Percentiles rank a stretch among this genome's conserved stretches.
These are phyloP conservation scores for Daldinia sp. DNA, from an alignment of 2,329 filamentous ascomycete species.

Conservation along the genomic window DNA sequence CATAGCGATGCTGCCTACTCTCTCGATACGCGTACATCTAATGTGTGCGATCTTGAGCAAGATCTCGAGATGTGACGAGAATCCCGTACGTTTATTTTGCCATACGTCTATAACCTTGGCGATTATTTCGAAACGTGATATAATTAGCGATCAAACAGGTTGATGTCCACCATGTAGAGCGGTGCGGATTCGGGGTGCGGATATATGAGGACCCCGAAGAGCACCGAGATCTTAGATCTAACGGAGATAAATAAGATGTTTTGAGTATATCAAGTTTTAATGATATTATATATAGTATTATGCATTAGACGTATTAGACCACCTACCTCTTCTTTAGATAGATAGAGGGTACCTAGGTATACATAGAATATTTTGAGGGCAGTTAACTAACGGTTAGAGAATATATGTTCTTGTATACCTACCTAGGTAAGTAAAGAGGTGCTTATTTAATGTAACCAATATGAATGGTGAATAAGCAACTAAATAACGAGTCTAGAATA, in stretches of 20 bases:
- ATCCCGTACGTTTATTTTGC: not conserved
- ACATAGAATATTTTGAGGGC: too few species aligned
- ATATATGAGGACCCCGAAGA: constrained; percentile 13
- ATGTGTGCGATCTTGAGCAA: not conserved
- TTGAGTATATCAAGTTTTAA: not conserved
- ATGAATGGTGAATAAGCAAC: too few species aligned
- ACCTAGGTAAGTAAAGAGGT: too few species aligned
- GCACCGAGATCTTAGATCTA: not conserved
- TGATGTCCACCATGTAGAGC: not conserved
- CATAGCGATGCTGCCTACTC: too few species aligned
- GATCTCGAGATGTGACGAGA: not conserved
- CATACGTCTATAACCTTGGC: not conserved
- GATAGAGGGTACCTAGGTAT: too few species aligned
- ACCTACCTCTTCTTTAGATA: too few species aligned
- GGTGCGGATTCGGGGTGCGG: constrained; percentile 13
- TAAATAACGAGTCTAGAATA: too few species aligned
- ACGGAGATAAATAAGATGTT: constrained; percentile 1
- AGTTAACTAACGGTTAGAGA: too few species aligned
- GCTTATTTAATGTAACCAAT: too few species aligned
- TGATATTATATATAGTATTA: not conserved
- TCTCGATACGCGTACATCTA: not conserved
- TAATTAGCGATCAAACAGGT: not conserved
- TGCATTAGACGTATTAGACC: too few species aligned
- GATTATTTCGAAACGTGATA: not conserved
- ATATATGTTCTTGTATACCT: too few species aligned